phyloP scores from a whole-genome alignment of 1,284 basidiomycete species.

The Sphagnurus paluster region DNA sequence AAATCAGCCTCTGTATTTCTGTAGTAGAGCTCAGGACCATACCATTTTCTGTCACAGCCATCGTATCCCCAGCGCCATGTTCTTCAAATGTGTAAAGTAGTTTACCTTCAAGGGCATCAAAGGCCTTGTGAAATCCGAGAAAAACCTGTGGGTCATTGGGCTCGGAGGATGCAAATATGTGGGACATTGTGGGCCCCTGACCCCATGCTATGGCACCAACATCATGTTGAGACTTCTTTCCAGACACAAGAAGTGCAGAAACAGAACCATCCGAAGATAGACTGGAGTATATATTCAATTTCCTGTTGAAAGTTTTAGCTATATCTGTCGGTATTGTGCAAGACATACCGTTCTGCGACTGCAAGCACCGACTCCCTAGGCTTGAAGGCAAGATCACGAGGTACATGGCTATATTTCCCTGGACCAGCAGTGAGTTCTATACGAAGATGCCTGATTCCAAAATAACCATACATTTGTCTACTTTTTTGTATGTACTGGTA shows the following conservation, averaged over 20 bases:
- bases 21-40: conserved; percentile 8
- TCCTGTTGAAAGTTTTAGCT: conserved; percentile 13
- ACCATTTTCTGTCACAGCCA: conserved; percentile 49
- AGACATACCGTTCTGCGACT: conserved; percentile 33
- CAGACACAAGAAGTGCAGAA: conserved; percentile 4
- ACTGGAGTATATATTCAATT: conserved; percentile 20
- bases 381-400: conserved; percentile 36
- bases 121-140: conserved; percentile 50
- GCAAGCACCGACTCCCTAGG: conserved; percentile 33
- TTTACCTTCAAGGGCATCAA: conserved; percentile 38
- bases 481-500: conserved; percentile 13
- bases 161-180: conserved; percentile 63
- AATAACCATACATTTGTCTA: conserved; percentile 12
- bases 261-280: conserved; percentile 1
- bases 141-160: conserved; percentile 30
- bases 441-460: neutral
- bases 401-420: conserved; percentile 20
- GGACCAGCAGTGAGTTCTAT: neutral
- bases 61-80: conserved; percentile 53
- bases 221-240: conserved; percentile 25
- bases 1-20: conserved; percentile 1
- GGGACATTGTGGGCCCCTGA: conserved; percentile 30
- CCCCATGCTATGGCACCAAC: conserved; percentile 62
- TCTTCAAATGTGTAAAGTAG: conserved; percentile 40
- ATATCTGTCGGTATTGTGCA: neutral